These are phyloP conservation scores for Blastomyces gilchristii DNA, from an alignment of 2,329 filamentous ascomycete genomes.

Conservation along the genomic window DNA sequence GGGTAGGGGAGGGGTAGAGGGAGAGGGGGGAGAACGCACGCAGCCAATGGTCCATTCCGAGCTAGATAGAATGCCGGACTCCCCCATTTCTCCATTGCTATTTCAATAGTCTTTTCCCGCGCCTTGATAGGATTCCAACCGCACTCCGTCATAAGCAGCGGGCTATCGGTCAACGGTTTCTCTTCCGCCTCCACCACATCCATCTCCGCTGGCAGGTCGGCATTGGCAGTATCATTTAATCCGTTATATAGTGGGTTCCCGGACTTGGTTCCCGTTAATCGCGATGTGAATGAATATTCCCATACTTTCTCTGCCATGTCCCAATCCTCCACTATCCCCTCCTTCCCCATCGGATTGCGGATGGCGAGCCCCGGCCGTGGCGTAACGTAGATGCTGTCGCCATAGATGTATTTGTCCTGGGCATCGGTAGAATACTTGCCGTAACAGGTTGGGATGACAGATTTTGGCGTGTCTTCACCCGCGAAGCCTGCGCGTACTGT, in stretches of 20 bases:
- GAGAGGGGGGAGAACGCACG: constrained; percentile 38
- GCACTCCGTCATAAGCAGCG: constrained; percentile 84
- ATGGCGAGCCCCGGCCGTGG: constrained; percentile 69
- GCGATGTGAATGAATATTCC: constrained; percentile 84
- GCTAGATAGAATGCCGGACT: constrained; percentile 90
- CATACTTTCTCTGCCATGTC: constrained; percentile 79
- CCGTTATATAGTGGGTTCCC: constrained; percentile 65
- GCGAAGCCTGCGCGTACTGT: constrained; percentile 90
- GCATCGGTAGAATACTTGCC: constrained; percentile 48
- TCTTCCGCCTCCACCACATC: constrained; percentile 54
- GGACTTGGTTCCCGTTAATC: constrained; percentile 67
- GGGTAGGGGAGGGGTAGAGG: constrained; percentile 6
- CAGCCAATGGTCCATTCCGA: constrained; percentile 76
- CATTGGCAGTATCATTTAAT: constrained; percentile 58
- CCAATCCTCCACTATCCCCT: constrained; percentile 93
- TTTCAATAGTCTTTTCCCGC: constrained; percentile 87
- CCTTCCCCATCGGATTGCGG: constrained; percentile 80
- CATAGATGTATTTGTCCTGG: constrained; percentile 57
- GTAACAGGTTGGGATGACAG: constrained; percentile 83
- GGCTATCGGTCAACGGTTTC: constrained; percentile 78
- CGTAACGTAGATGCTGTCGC: constrained; percentile 79
- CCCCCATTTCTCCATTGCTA: constrained; percentile 95
- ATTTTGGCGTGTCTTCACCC: constrained; percentile 94
- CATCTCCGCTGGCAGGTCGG: constrained; percentile 49
- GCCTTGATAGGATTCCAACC: constrained; percentile 84